Evolutionary conservation across 2,329 filamentous ascomycete genomes (phyloP).

Genomic region (Talaromyces sp.): DNA sequence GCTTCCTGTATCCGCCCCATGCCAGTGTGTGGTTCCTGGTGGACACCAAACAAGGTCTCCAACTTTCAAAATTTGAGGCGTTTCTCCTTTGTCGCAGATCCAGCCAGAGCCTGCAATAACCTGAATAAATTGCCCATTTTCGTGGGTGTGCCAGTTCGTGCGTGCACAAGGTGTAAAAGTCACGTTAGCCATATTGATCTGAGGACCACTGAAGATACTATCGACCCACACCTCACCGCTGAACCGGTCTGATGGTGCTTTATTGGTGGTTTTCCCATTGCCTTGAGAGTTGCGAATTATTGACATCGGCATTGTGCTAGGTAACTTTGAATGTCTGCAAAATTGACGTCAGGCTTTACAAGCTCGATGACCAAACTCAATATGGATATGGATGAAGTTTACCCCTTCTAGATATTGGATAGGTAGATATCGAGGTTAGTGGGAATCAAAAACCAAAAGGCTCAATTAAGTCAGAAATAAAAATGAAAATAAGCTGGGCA

Average conservation of each 20-base stretch:
- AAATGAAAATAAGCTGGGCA: too few species aligned
- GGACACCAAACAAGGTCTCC: not conserved
- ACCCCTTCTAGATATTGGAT: too few species aligned
- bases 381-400: too few species aligned
- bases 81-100: conserved; percentile 1
- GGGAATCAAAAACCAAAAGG: too few species aligned
- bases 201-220: not conserved
- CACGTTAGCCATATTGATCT: not conserved
- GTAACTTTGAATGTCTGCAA: too few species aligned
- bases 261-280: too few species aligned
- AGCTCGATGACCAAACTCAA: too few species aligned
- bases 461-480: too few species aligned
- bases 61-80: not conserved
- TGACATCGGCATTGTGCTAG: too few species aligned
- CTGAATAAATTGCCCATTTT: not conserved
- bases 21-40: conserved; percentile 1
- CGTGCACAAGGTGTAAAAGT: conserved; percentile 3
- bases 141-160: conserved; percentile 1
- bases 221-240: conserved; percentile 1
- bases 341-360: too few species aligned
- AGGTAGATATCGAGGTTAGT: too few species aligned
- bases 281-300: too few species aligned
- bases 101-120: not conserved
- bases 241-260: not conserved
- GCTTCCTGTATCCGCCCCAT: not conserved